Evolutionary conservation across 345 rosid genomes (phyloP).

Genomic region (Hibiscus trionum): DNA sequence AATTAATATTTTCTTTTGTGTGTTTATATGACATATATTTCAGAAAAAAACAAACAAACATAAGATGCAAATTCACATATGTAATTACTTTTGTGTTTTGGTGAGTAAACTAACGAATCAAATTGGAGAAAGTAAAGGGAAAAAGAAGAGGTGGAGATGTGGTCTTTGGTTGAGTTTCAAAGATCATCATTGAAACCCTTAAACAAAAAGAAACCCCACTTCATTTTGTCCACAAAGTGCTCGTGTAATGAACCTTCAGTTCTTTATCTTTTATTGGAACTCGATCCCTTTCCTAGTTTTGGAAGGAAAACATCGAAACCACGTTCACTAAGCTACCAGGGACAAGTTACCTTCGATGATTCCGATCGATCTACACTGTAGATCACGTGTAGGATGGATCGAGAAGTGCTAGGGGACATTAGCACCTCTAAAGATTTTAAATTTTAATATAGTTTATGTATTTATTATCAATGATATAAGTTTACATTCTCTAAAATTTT

Average conservation of each 20-base stretch:
- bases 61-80: background rate
- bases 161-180: conserved; percentile 8
- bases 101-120: background rate
- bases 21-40: too few species aligned
- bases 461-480: too few species aligned
- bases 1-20: too few species aligned
- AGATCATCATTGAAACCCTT: conserved; percentile 15
- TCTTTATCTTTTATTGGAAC: background rate
- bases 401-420: too few species aligned
- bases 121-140: background rate
- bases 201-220: conserved; percentile 17
- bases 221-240: conserved; percentile 9
- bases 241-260: conserved; percentile 12
- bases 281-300: background rate
- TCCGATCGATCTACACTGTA: background rate
- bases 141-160: background rate
- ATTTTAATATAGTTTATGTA: too few species aligned
- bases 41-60: background rate
- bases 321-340: background rate
- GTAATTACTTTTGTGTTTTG: background rate
- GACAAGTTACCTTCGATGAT: background rate
- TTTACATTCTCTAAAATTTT: too few species aligned
- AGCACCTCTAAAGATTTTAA: too few species aligned
- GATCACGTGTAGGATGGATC: too few species aligned
- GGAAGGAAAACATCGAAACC: background rate